Evolutionary conservation across 352 stramenopile species (phyloP).

Genomic region (Globisporangium irregulare): DNA sequence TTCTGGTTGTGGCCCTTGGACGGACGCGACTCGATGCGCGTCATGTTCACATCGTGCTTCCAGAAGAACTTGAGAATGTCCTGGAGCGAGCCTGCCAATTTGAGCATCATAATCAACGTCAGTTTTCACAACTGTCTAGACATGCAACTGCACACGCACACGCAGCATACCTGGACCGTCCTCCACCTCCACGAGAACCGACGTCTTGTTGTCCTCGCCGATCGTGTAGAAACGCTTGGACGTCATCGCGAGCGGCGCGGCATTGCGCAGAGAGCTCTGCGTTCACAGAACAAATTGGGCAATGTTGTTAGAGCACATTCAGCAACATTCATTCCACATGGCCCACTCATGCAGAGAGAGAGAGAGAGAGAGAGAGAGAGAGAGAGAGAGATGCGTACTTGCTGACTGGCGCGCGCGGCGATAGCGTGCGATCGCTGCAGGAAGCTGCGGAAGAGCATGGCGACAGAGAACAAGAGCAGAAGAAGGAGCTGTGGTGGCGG

Average conservation of each 20-base stretch:
- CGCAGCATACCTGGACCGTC: no score
- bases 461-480: background rate
- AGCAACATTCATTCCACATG: no score
- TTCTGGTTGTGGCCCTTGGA: constrained; percentile 76
- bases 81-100: constrained; percentile 82
- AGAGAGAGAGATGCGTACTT: background rate
- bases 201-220: no score
- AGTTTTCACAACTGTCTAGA: background rate
- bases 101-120: background rate
- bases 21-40: constrained; percentile 94
- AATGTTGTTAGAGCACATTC: background rate
- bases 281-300: no score
- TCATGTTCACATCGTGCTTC: constrained; percentile 98
- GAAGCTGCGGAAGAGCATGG: constrained; percentile 15
- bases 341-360: background rate
- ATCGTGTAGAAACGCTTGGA: no score
- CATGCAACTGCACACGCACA: no score
- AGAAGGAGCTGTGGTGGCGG: background rate
- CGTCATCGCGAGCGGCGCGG: no score
- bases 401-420: constrained; percentile 1
- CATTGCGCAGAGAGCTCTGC: no score
- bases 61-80: constrained; percentile 96
- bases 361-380: no score
- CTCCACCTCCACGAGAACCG: no score
- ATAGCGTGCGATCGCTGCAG: constrained; percentile 8